A percentile compares a stretch with the other conserved stretches of the same genome.
These are phyloP conservation scores for Russula sp. DNA, from an alignment of 768 basidiomycete species.

Conservation along the genomic window DNA sequence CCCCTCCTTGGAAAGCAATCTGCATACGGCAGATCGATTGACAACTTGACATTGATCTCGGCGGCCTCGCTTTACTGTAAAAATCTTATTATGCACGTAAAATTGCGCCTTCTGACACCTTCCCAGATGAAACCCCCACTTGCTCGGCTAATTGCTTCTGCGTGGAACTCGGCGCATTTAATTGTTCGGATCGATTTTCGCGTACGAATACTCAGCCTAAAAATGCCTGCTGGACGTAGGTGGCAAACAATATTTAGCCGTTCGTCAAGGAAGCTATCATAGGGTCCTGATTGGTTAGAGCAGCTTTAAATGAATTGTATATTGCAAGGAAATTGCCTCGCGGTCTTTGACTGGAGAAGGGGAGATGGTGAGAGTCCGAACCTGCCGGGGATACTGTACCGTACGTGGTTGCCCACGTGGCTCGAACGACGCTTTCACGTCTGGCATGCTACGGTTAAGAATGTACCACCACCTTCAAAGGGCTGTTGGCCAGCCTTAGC, in stretches of 20 bases:
- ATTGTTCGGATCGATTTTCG: background rate
- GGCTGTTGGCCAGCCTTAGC: background rate
- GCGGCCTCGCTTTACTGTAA: background rate
- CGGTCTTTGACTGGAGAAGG: background rate
- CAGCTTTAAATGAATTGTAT: background rate
- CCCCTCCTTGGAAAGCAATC: background rate
- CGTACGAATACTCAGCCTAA: background rate
- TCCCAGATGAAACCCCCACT: background rate
- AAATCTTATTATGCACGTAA: background rate
- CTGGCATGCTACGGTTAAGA: background rate
- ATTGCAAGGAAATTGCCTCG: background rate
- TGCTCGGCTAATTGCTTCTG: background rate
- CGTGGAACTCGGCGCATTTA: background rate
- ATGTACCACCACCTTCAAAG: constrained; percentile 9
- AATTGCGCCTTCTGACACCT: background rate
- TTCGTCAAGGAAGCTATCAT: background rate
- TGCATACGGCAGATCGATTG: background rate
- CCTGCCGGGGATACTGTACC: background rate
- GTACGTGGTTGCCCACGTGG: constrained; percentile 9
- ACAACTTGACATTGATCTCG: background rate
- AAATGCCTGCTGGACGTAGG: background rate
- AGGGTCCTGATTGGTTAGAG: background rate
- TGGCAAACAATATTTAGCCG: background rate
- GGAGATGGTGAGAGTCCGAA: background rate
- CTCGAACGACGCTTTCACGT: background rate